These are phyloP conservation scores for Litchi chinensis DNA, from an alignment of 345 rosid species.

Conservation along the genomic window DNA sequence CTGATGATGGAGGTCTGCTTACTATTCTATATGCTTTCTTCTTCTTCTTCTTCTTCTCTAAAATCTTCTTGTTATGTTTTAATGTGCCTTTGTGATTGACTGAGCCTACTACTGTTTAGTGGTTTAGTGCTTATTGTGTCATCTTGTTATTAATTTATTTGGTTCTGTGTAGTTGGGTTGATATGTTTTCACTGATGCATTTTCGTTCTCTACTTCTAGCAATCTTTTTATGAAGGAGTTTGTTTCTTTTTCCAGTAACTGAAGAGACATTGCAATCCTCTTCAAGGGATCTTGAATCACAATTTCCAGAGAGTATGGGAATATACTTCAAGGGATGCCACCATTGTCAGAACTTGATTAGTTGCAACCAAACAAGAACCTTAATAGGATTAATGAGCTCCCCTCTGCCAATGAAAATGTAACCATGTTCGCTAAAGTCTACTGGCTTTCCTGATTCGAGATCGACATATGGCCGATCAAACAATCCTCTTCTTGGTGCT, in stretches of 20 bases:
- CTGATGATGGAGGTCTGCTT: conserved; percentile 41
- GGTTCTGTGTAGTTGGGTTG: neutral
- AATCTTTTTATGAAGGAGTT: neutral
- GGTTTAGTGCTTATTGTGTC: neutral
- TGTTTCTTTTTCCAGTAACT: conserved; percentile 22
- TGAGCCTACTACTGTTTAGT: neutral
- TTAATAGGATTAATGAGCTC: too few relatives aligned
- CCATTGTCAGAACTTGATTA: too few relatives aligned
- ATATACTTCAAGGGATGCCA: too few relatives aligned
- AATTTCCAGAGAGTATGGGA: too few relatives aligned
- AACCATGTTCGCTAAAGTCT: too few relatives aligned
- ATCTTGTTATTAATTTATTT: neutral
- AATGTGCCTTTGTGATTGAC: neutral
- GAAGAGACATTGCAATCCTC: conserved; percentile 34
- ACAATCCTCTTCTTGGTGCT: too few relatives aligned
- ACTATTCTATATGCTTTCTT: neutral
- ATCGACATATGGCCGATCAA: too few relatives aligned
- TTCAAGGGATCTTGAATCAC: too few relatives aligned
- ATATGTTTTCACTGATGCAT: neutral
- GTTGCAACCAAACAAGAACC: too few relatives aligned
- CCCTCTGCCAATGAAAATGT: too few relatives aligned
- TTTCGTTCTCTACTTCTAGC: conserved; percentile 1
- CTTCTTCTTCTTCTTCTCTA: neutral
- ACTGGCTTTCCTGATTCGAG: too few relatives aligned
- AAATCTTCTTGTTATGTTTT: neutral